Percentiles rank a stretch among this genome's conserved stretches.
phyloP scores from a whole-genome alignment of 768 basidiomycete species.

The Tubosaeta sp. region DNA sequence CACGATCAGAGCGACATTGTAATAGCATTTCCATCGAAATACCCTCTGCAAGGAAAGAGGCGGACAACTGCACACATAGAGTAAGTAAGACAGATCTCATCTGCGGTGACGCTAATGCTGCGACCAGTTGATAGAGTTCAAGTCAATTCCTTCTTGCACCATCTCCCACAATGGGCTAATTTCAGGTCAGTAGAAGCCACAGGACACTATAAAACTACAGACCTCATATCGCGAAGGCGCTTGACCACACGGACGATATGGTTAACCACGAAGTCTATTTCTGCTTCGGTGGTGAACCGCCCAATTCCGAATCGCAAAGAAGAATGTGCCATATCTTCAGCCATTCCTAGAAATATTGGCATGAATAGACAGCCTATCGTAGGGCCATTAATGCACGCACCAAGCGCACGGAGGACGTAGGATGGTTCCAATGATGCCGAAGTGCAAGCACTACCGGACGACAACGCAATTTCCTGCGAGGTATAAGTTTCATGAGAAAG shows the following conservation, averaged over 20 bases:
- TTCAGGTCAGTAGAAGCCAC: conserved; percentile 8
- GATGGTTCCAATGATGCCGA: conserved; percentile 98
- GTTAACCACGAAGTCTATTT: conserved; percentile 90
- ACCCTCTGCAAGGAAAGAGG: background rate
- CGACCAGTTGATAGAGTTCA: conserved; percentile 93
- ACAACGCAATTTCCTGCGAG: conserved; percentile 86
- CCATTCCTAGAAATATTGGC: conserved; percentile 55
- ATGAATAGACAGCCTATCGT: background rate
- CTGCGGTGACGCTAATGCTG: conserved; percentile 41
- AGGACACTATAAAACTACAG: conserved; percentile 15
- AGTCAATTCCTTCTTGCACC: conserved; percentile 98
- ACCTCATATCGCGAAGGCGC: conserved; percentile 92
- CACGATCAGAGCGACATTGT: background rate
- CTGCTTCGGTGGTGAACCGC: conserved; percentile 95
- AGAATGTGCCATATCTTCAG: conserved; percentile 99
- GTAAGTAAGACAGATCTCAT: background rate
- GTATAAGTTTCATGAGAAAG: background rate
- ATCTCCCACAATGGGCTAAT: conserved; percentile 95
- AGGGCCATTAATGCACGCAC: conserved; percentile 36
- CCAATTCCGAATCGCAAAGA: conserved; percentile 97
- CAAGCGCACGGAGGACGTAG: conserved; percentile 94
- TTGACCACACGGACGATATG: conserved; percentile 87
- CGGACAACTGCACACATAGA: conserved; percentile 13
- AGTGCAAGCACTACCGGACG: conserved; percentile 97
- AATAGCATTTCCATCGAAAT: background rate